Evolutionary conservation across 1,139 yeast genomes (phyloP).

Genomic region (Scheffersomyces titani): DNA sequence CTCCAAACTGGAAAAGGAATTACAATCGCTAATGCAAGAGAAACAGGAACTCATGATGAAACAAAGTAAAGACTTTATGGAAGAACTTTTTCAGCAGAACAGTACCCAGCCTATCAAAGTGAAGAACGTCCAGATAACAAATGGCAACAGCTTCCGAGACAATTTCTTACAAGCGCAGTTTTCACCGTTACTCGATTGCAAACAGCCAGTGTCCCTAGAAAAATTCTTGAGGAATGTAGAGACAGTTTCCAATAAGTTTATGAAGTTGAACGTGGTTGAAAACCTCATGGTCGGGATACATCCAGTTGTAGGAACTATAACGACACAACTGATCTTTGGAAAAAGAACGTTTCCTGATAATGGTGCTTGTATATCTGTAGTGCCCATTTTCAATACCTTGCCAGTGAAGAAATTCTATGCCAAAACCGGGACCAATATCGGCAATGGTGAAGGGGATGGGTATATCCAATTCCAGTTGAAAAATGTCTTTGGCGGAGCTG

Average conservation of each 20-base stretch:
- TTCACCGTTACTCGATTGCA: conserved; percentile 44
- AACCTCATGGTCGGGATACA: conserved; percentile 42
- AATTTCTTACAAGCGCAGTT: conserved; percentile 56
- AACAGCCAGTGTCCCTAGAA: conserved; percentile 32
- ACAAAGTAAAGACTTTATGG: conserved; percentile 43
- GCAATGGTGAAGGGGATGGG: conserved; percentile 95
- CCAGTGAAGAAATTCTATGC: conserved; percentile 73
- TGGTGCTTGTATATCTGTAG: conserved; percentile 39
- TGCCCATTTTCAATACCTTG: conserved; percentile 56
- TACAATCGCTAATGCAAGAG: conserved; percentile 26
- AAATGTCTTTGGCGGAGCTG: conserved; percentile 90
- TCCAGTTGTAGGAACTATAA: conserved; percentile 26
- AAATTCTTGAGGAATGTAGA: conserved; percentile 44
- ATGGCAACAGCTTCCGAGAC: conserved; percentile 53
- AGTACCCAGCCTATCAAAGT: conserved; percentile 46
- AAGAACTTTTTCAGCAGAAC: conserved; percentile 43
- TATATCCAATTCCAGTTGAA: conserved; percentile 74
- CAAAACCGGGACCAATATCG: conserved; percentile 90
- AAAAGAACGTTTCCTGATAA: conserved; percentile 20
- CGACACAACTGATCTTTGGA: background rate
- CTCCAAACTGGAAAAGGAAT: conserved; percentile 30
- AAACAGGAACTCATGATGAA: conserved; percentile 35
- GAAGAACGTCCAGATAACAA: conserved; percentile 54
- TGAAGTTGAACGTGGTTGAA: conserved; percentile 46
- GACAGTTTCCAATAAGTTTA: conserved; percentile 41